Percentiles rank a stretch among this genome's conserved stretches.
Evolutionary conservation across 2,329 filamentous ascomycete species (phyloP).

Genomic region (Penicillium hordei): DNA sequence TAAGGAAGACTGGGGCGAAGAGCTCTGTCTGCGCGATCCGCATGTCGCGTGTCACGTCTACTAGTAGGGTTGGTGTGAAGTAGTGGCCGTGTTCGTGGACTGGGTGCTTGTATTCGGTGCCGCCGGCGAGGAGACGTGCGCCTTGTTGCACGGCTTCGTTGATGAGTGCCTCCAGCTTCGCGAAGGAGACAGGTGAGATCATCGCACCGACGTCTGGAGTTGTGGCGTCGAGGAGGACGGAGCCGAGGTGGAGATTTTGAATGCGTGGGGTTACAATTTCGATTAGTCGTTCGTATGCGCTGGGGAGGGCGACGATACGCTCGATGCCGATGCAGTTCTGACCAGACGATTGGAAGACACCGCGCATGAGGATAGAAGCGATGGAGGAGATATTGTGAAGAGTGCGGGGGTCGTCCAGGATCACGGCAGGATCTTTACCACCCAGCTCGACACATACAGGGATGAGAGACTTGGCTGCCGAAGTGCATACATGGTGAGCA

Average conservation of each 20-base stretch:
- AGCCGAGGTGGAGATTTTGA: slow-evolving; percentile 71
- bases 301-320: slow-evolving; percentile 77
- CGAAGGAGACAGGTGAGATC: slow-evolving; percentile 76
- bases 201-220: slow-evolving; percentile 78
- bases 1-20: slow-evolving; percentile 84
- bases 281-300: slow-evolving; percentile 73
- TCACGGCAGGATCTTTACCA: slow-evolving; percentile 88
- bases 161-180: slow-evolving; percentile 73
- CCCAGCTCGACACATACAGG: slow-evolving; percentile 89
- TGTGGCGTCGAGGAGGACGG: slow-evolving; percentile 55
- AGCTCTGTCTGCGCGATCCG: slow-evolving; percentile 84
- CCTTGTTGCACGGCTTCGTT: slow-evolving; percentile 73
- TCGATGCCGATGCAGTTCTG: slow-evolving; percentile 99
- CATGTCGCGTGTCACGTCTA: slow-evolving; percentile 86
- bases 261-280: slow-evolving; percentile 71
- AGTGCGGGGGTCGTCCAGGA: slow-evolving; percentile 73
- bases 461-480: slow-evolving; percentile 80
- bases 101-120: slow-evolving; percentile 69
- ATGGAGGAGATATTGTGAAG: slow-evolving; percentile 64
- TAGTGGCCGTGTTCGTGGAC: slow-evolving; percentile 78
- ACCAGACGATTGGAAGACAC: slow-evolving; percentile 90
- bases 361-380: slow-evolving; percentile 79
- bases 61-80: slow-evolving; percentile 85
- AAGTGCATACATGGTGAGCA: slow-evolving; percentile 82
- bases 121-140: slow-evolving; percentile 78